These are phyloP conservation scores for Coemansia sp. DNA, from an alignment of 192 early-diverging fungal species.

Conservation along the genomic window DNA sequence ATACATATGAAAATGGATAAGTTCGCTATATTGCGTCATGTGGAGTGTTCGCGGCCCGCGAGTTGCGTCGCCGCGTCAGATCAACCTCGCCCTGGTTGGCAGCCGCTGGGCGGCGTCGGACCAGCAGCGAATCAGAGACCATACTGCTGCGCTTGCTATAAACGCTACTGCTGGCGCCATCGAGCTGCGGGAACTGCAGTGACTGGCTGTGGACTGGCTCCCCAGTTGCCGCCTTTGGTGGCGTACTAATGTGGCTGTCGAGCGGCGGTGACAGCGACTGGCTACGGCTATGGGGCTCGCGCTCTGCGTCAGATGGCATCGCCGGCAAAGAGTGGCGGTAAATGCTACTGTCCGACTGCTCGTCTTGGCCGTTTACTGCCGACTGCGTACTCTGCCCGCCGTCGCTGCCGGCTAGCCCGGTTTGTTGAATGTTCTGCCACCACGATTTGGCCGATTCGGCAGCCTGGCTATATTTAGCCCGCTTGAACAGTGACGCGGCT, in stretches of 20 bases:
- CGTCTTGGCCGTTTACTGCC: not conserved
- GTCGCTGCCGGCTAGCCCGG: not conserved
- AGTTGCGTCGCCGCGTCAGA: slow-evolving; percentile 22
- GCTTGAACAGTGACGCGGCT: slow-evolving; percentile 34
- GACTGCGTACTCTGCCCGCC: not conserved
- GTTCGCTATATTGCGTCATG: too few relatives aligned
- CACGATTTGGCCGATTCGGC: slow-evolving; percentile 47
- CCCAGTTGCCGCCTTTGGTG: slow-evolving; percentile 5
- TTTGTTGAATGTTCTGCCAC: slow-evolving; percentile 46
- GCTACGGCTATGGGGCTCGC: not conserved
- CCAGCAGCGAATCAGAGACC: slow-evolving; percentile 23
- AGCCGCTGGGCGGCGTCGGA: slow-evolving; percentile 30
- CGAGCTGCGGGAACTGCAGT: slow-evolving; percentile 19
- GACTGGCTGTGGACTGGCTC: slow-evolving; percentile 5
- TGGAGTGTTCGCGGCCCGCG: not conserved
- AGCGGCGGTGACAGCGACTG: not conserved
- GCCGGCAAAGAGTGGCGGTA: not conserved
- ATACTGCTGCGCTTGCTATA: slow-evolving; percentile 1
- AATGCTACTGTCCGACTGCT: not conserved
- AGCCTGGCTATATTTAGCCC: slow-evolving; percentile 45
- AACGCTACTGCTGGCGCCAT: slow-evolving; percentile 11
- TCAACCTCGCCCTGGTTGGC: slow-evolving; percentile 24
- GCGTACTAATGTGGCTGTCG: slow-evolving; percentile 4
- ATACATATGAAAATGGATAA: not conserved
- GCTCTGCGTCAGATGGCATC: not conserved